phyloP scores from a whole-genome alignment of 768 basidiomycete genomes.

The Tulasnella calospora region DNA sequence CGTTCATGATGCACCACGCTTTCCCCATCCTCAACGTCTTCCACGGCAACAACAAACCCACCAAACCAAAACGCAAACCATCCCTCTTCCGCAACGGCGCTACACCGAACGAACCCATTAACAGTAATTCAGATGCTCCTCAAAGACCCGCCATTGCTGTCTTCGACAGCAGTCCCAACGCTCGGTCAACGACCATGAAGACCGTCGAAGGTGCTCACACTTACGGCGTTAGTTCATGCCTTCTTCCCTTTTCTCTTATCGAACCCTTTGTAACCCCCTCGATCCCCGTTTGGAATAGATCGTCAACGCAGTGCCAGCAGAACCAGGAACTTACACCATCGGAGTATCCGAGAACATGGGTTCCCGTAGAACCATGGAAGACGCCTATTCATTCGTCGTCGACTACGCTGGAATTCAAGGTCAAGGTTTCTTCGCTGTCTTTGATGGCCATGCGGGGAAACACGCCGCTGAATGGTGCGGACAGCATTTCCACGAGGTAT shows the following conservation, averaged over 20 bases:
- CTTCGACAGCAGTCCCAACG: constrained; percentile 45
- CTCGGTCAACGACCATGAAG: constrained; percentile 75
- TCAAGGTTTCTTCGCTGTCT: constrained; percentile 97
- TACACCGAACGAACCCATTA: not conserved
- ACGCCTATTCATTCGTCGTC: constrained; percentile 91
- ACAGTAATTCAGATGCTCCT: not conserved
- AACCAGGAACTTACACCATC: constrained; percentile 61
- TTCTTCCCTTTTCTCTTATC: not conserved
- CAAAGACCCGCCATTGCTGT: not conserved
- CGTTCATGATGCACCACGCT: constrained; percentile 7
- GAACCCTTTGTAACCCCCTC: not conserved
- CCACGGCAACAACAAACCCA: not conserved
- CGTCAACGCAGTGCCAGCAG: constrained; percentile 68
- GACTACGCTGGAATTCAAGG: constrained; percentile 88
- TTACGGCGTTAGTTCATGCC: constrained; percentile 53
- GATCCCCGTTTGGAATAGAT: constrained; percentile 43
- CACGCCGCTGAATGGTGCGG: constrained; percentile 99
- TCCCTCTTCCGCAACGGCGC: not conserved
- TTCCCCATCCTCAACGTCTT: constrained; percentile 2
- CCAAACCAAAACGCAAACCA: not conserved
- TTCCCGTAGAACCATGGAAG: constrained; percentile 91
- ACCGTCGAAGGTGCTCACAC: constrained; percentile 71
- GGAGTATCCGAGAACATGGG: constrained; percentile 86
- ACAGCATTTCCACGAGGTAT: constrained; percentile 81
- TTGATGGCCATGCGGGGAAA: constrained; percentile 98